Evolutionary conservation across 208 protist genomes (phyloP).

Genomic region (Crithidia expoeki): DNA sequence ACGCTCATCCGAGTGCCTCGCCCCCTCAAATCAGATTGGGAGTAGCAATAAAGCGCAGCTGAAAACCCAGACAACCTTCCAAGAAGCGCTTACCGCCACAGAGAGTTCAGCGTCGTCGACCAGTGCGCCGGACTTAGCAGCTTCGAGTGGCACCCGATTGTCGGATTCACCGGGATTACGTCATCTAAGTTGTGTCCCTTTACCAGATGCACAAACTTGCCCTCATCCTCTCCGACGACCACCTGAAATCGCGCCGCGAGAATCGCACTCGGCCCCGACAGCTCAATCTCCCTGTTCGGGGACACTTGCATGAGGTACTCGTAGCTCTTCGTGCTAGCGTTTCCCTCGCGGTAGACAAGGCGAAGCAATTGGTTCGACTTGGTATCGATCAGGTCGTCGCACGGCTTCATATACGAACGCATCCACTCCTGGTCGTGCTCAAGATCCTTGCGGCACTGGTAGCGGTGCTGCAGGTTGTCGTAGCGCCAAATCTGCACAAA

Average conservation of each 20-base stretch:
- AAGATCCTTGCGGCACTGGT: slow-evolving; percentile 53
- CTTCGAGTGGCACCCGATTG: slow-evolving; percentile 49
- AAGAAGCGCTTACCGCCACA: slow-evolving; percentile 56
- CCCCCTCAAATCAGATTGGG: too few relatives aligned
- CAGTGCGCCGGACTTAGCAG: slow-evolving; percentile 74
- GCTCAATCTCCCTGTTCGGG: slow-evolving; percentile 50
- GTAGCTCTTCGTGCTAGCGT: slow-evolving; percentile 70
- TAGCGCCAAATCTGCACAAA: slow-evolving; percentile 82
- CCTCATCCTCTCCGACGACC: slow-evolving; percentile 58
- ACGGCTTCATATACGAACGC: slow-evolving; percentile 41
- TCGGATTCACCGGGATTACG: slow-evolving; percentile 48
- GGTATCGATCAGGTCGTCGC: slow-evolving; percentile 35
- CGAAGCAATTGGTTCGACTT: slow-evolving; percentile 71
- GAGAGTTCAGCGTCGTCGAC: slow-evolving; percentile 59
- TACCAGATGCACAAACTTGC: slow-evolving; percentile 77
- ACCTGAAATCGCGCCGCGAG: slow-evolving; percentile 75
- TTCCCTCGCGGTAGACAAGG: slow-evolving; percentile 63
- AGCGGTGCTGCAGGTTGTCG: slow-evolving; percentile 74
- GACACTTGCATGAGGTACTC: slow-evolving; percentile 82
- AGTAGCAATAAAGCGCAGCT: neutral
- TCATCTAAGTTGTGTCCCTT: slow-evolving; percentile 74
- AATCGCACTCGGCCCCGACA: slow-evolving; percentile 57
- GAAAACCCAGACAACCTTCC: neutral
- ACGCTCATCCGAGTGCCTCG: too few relatives aligned
- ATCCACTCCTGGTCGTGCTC: slow-evolving; percentile 68